A percentile compares a stretch with the other conserved stretches of the same genome.
phyloP scores from a whole-genome alignment of 106 monocot genomes.

The Agapanthus africanus region DNA sequence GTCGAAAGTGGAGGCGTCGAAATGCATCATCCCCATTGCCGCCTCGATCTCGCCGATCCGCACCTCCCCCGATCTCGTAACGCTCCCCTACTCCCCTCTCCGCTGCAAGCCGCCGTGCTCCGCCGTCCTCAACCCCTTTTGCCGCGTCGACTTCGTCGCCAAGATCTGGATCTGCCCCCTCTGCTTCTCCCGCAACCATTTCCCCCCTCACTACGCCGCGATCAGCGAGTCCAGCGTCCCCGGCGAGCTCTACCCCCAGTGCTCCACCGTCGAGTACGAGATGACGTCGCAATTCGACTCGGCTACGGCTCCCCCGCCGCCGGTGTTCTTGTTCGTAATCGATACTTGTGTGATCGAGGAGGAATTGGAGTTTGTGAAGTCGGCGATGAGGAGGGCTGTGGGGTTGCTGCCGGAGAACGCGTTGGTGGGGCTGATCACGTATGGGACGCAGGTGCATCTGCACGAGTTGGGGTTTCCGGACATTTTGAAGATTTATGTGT shows the following conservation, averaged over 20 bases:
- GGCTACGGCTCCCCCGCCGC: constrained; percentile 21
- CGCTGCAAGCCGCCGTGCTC: constrained; percentile 93
- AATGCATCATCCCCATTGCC: constrained; percentile 85
- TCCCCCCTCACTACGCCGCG: constrained; percentile 68
- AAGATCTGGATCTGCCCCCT: constrained; percentile 99
- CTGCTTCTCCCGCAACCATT: constrained; percentile 93
- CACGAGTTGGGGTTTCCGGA: constrained; percentile 90
- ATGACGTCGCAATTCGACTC: constrained; percentile 4
- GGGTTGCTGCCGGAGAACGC: constrained; percentile 84
- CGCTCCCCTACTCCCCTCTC: constrained; percentile 85
- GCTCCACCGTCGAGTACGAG: constrained; percentile 81
- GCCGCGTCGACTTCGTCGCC: constrained; percentile 79
- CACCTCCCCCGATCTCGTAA: constrained; percentile 24
- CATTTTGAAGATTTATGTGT: constrained; percentile 72
- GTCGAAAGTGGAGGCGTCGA: constrained; percentile 88
- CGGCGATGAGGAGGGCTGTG: constrained; percentile 72
- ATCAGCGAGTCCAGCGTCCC: constrained; percentile 77
- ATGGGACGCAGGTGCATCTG: constrained; percentile 91
- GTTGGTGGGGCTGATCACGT: constrained; percentile 80
- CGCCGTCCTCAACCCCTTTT: constrained; percentile 78
- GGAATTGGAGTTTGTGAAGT: constrained; percentile 78
- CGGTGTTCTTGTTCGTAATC: constrained; percentile 84
- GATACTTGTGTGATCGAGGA: constrained; percentile 95
- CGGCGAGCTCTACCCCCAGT: constrained; percentile 86
- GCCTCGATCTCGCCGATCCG: constrained; percentile 80